Base-by-base conservation (phyloP, 1,139 yeast genomes). In the Hemisphaericaspora xylanilytica region DNA sequence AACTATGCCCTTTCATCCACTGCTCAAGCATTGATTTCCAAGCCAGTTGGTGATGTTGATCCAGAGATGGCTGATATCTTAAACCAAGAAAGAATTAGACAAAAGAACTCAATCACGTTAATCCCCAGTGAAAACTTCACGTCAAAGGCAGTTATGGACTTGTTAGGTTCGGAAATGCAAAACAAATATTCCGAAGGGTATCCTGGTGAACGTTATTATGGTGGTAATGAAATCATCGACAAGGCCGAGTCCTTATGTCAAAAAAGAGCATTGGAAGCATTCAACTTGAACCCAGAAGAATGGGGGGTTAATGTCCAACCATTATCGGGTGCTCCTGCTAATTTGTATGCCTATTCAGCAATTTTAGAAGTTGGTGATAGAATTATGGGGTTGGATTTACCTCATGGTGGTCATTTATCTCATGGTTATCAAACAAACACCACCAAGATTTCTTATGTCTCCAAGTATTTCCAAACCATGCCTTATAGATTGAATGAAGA, bases 241-340 rank as follows among this genome's bases (percentile, higher is more conserved):
- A 78, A 82, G 69, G 90, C 94, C 48, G 97, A 90, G 71, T 65
- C 79, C 11, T 71, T 90, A 53, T 90, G 97, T 68, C 96, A 88
- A 69, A 75, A 83, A 60, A 81, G 97, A 66, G 97, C 97, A 28
- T 73, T 90, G 45, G 84, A 85, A 59, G 92, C 95, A 3, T 90
- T 88, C 62, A 72, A 72, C 44, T 74, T 90, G 52, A 77, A 82
- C 51, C 77, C 95, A 15, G 81, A 75, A 46, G 66, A 81, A 58
- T 90, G 97, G 97, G 97, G 97, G 32, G 97, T 88, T 51, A 90
- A 90, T 55, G 97, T 90, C 22, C 97, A 90, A 69, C 76, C 97
- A 18, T 75, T 90, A 57, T 84, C 95, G 28, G 97, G 97, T 43
- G 92, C 97, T 7, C 97, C 97, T 46, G 97, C 97, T 41, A 90